Percentiles rank a stretch among this genome's conserved stretches.
Conservation (phyloP, 2,329 filamentous ascomycete genomes). For the Microthyrium microscopicum region DNA sequence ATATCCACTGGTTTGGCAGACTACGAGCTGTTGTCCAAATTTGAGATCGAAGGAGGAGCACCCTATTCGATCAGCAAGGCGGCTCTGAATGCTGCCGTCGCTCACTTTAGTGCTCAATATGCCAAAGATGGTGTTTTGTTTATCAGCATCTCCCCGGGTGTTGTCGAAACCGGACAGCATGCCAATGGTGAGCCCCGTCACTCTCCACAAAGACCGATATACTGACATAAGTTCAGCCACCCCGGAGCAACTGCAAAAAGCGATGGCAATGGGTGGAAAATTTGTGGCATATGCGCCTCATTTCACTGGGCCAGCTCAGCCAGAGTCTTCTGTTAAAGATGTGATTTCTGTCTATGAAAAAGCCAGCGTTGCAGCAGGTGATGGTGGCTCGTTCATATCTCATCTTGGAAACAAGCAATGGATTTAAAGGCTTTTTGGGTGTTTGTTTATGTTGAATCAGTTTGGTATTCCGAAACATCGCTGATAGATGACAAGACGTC, state of each 20-base stretch:
- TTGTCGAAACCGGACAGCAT: slow-evolving; percentile 28
- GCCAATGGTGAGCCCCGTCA: slow-evolving; percentile 9
- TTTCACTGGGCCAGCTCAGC: slow-evolving; percentile 14
- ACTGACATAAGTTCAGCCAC: slow-evolving; percentile 9
- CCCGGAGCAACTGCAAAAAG: slow-evolving; percentile 13
- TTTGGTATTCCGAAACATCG: too few relatives aligned
- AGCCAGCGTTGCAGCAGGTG: slow-evolving; percentile 27
- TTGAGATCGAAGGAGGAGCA: slow-evolving; percentile 18
- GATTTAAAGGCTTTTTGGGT: too few relatives aligned
- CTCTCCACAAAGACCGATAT: too few relatives aligned
- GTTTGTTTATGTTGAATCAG: too few relatives aligned
- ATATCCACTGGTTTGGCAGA: slow-evolving; percentile 34
- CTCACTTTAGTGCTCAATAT: slow-evolving; percentile 30
- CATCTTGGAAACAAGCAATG: slow-evolving; percentile 38
- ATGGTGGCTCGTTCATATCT: slow-evolving; percentile 36
- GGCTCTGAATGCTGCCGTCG: slow-evolving; percentile 34
- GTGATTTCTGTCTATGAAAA: slow-evolving; percentile 19
- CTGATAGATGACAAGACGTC: too few relatives aligned
- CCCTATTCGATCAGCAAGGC: slow-evolving; percentile 36
- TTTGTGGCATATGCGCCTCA: slow-evolving; percentile 18
- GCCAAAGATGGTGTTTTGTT: slow-evolving; percentile 35
- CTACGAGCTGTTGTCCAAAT: slow-evolving; percentile 23
- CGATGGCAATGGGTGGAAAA: slow-evolving; percentile 16
- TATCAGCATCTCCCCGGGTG: slow-evolving; percentile 33
- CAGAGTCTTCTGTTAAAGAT: slow-evolving; percentile 14